Evolutionary conservation across 2,329 filamentous ascomycete species (phyloP).

Genomic region (Ascochyta koolunga): DNA sequence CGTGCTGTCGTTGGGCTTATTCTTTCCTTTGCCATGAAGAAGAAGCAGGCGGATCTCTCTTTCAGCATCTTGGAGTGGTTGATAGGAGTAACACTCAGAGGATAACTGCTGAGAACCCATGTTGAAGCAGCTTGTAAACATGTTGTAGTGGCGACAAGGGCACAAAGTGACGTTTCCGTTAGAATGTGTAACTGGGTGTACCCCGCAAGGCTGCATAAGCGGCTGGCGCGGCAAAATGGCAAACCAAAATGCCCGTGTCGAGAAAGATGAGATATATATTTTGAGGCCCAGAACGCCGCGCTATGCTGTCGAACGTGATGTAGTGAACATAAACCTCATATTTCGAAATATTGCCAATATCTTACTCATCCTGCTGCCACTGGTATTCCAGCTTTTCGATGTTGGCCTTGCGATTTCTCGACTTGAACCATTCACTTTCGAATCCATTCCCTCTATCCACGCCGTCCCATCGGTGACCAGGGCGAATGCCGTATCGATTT

Average conservation of each 20-base stretch:
- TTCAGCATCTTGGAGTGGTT: not conserved
- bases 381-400: constrained; percentile 83
- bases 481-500: constrained; percentile 91
- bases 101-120: not conserved
- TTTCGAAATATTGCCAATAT: not conserved
- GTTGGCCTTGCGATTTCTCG: constrained; percentile 77
- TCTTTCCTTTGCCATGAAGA: not conserved
- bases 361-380: constrained; percentile 92
- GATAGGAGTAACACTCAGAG: not conserved
- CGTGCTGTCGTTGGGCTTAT: not conserved
- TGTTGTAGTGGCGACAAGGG: not conserved
- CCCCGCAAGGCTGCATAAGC: not conserved
- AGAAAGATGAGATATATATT: not conserved
- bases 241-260: not conserved
- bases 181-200: too few relatives aligned
- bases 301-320: constrained; percentile 12
- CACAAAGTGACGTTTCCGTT: not conserved
- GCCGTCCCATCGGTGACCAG: constrained; percentile 95
- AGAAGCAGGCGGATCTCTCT: not conserved
- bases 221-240: too few relatives aligned
- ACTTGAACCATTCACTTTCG: constrained; percentile 90
- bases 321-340: not conserved
- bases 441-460: constrained; percentile 94
- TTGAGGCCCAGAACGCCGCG: constrained; percentile 9
- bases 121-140: not conserved